Evolutionary conservation across 2,329 filamentous ascomycete genomes (phyloP).

Genomic region (Salinomyces thailandicus): DNA sequence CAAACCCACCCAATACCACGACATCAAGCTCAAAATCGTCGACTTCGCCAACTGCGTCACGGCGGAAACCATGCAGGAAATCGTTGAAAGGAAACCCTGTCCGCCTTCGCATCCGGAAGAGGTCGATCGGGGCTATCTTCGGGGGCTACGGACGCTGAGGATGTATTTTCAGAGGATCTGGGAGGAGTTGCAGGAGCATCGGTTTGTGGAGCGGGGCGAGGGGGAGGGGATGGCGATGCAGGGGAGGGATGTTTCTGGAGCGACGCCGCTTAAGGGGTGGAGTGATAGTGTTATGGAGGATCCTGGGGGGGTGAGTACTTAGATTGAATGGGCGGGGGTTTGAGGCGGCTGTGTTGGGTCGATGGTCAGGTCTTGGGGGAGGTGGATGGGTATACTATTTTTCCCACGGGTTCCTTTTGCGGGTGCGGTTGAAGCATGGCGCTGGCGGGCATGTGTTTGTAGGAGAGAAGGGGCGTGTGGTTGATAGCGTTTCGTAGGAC

Average conservation of each 20-base stretch:
- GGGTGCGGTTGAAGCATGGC: constrained; percentile 10
- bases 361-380: not conserved
- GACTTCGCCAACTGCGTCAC: constrained; percentile 98
- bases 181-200: constrained; percentile 49
- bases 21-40: constrained; percentile 88
- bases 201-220: constrained; percentile 24
- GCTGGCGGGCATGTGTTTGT: constrained; percentile 5
- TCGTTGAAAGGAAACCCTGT: constrained; percentile 40
- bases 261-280: constrained; percentile 18
- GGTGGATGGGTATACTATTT: not conserved
- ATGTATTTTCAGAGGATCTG: constrained; percentile 83
- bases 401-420: not conserved
- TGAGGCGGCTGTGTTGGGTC: not conserved
- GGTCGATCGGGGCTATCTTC: constrained; percentile 79
- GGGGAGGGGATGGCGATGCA: constrained; percentile 28
- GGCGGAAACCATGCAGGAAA: constrained; percentile 58
- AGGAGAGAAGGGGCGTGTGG: no score
- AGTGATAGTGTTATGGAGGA: constrained; percentile 17
- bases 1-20: constrained; percentile 13
- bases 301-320: constrained; percentile 18
- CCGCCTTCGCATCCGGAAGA: constrained; percentile 72
- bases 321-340: not conserved
- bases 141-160: constrained; percentile 66
- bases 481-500: not conserved
- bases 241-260: constrained; percentile 15